Conservation (phyloP, 257 asterid genomes). For the Galeopsis tetrahit region DNA sequence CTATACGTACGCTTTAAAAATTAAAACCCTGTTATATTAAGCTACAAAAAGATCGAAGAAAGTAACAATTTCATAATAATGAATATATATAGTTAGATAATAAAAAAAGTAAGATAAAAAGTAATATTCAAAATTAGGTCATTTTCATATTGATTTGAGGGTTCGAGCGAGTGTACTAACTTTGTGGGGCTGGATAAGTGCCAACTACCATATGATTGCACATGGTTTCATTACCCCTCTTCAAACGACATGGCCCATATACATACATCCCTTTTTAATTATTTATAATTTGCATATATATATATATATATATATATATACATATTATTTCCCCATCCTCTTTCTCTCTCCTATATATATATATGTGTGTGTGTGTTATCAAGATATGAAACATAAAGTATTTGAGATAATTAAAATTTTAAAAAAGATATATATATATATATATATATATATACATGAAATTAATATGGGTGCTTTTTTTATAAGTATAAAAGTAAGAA, state of each 20-base stretch:
- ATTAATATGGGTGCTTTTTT: too few relatives aligned
- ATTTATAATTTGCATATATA: too few relatives aligned
- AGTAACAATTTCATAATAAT: not conserved
- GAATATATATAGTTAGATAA: not conserved
- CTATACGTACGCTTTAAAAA: not conserved
- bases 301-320: not conserved
- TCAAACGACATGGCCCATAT: constrained; percentile 43
- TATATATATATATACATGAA: too few relatives aligned
- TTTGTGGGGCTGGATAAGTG: constrained; percentile 66
- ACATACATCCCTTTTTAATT: constrained; percentile 8
- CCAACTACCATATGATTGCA: constrained; percentile 96
- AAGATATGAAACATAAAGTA: too few relatives aligned
- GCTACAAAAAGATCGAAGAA: not conserved
- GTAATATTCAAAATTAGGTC: too few relatives aligned
- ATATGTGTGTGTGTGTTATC: not conserved
- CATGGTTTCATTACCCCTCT: constrained; percentile 71
- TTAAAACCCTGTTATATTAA: not conserved
- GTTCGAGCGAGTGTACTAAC: constrained; percentile 28
- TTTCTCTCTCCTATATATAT: not conserved
- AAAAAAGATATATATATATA: too few relatives aligned
- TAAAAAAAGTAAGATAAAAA: too few relatives aligned
- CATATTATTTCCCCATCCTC: constrained; percentile 37
- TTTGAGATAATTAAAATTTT: too few relatives aligned
- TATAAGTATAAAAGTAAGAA: too few relatives aligned
- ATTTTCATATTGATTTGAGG: constrained; percentile 47